phyloP scores from a whole-genome alignment of 1,284 basidiomycete species.

The Apiotrichum gamsii region DNA sequence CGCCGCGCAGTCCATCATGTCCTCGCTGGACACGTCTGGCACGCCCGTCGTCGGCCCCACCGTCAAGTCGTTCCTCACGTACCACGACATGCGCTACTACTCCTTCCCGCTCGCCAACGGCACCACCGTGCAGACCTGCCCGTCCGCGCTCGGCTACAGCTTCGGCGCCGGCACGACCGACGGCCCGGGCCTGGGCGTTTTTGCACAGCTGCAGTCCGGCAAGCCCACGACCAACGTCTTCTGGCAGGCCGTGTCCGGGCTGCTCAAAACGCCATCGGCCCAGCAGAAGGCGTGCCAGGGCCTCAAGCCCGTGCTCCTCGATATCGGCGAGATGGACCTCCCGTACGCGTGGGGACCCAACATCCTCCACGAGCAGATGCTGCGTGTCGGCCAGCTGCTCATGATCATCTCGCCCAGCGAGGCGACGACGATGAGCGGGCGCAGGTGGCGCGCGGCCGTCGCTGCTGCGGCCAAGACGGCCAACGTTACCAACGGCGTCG shows the following conservation, averaged over 20 bases:
- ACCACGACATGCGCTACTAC: slow-evolving; percentile 14
- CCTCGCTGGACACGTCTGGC: slow-evolving; percentile 1
- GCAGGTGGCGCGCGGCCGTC: slow-evolving; percentile 11
- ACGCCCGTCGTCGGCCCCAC: slow-evolving; percentile 4
- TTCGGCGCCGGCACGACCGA: slow-evolving; percentile 15
- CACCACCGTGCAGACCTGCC: slow-evolving; percentile 5
- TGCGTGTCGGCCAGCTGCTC: slow-evolving; percentile 14
- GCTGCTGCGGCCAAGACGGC: background rate
- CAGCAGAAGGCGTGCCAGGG: slow-evolving; percentile 14
- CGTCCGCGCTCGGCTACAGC: slow-evolving; percentile 9
- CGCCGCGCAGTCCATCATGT: background rate
- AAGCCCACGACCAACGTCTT: slow-evolving; percentile 4
- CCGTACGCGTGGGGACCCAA: slow-evolving; percentile 13
- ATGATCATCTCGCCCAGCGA: slow-evolving; percentile 13
- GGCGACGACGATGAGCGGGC: slow-evolving; percentile 12
- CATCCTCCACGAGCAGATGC: slow-evolving; percentile 10
- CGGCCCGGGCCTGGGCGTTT: slow-evolving; percentile 10
- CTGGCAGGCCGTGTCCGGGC: slow-evolving; percentile 5
- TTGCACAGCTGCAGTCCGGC: slow-evolving; percentile 1
- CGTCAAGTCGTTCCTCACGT: slow-evolving; percentile 13
- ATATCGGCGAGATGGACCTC: slow-evolving; percentile 11
- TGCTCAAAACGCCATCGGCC: background rate
- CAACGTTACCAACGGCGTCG: background rate
- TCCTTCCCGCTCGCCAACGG: slow-evolving; percentile 5
- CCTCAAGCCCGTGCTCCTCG: slow-evolving; percentile 12